phyloP scores from a whole-genome alignment of 2,329 filamentous ascomycete genomes.

The Chrysoporthe puriensis region DNA sequence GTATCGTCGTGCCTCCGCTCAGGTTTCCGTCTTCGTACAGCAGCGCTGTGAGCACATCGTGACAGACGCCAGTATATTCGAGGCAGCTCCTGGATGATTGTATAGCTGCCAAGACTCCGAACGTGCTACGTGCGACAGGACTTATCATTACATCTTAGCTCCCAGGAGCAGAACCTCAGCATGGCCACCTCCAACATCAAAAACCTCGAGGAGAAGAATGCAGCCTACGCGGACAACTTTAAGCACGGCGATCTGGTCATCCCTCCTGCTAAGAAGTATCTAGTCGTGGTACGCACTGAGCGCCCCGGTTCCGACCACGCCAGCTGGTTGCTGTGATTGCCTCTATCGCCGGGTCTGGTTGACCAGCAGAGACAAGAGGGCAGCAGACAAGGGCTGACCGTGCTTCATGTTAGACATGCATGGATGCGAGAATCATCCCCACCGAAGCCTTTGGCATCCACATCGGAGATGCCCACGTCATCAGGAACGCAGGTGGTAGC shows the following conservation, averaged over 20 bases:
- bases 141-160: neutral
- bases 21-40: neutral
- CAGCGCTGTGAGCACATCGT: neutral
- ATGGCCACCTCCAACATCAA: slow-evolving; percentile 35
- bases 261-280: slow-evolving; percentile 71
- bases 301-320: neutral
- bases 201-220: slow-evolving; percentile 36
- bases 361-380: slow-evolving; percentile 30
- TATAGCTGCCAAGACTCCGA: neutral
- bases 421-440: slow-evolving; percentile 78
- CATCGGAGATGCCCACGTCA: slow-evolving; percentile 77
- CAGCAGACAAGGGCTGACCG: neutral
- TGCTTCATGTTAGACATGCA: slow-evolving; percentile 64
- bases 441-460: slow-evolving; percentile 69
- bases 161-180: neutral
- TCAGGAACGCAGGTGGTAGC: slow-evolving; percentile 73
- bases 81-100: neutral
- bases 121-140: neutral
- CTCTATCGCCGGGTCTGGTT: no score
- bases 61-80: no score
- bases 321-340: no score
- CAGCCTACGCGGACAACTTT: slow-evolving; percentile 48
- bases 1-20: neutral
- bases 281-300: slow-evolving; percentile 54
- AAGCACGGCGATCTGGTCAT: slow-evolving; percentile 68